These are phyloP conservation scores for Taphrina populina DNA, from an alignment of 1,139 yeast genomes.

Conservation along the genomic window DNA sequence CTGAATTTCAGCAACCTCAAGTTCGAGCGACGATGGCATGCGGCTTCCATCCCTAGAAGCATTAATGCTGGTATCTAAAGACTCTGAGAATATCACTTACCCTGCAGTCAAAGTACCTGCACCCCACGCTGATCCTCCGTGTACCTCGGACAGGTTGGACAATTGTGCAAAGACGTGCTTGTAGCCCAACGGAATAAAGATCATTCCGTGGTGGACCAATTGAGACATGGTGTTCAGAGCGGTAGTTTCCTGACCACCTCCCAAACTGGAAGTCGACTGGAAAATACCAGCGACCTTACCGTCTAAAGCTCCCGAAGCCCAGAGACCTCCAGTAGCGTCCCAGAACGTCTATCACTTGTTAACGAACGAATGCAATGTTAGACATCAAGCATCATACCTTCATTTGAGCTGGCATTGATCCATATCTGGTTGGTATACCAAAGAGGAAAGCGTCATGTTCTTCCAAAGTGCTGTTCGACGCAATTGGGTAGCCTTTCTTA, in stretches of 20 bases:
- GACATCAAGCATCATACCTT: too few species aligned
- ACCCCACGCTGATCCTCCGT: constrained; percentile 77
- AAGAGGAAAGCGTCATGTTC: constrained; percentile 61
- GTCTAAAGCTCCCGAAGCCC: constrained; percentile 58
- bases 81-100: background rate
- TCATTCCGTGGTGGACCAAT: constrained; percentile 62
- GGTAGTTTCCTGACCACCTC: constrained; percentile 67
- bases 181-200: constrained; percentile 57
- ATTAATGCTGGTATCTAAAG: constrained; percentile 52
- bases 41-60: constrained; percentile 71
- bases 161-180: constrained; percentile 53
- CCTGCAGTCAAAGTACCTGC: constrained; percentile 57
- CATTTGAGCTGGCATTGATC: constrained; percentile 64
- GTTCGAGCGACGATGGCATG: constrained; percentile 59
- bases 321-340: constrained; percentile 67
- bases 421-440: constrained; percentile 66
- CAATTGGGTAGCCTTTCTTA: constrained; percentile 56
- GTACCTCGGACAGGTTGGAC: constrained; percentile 58
- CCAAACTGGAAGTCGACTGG: constrained; percentile 58
- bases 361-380: too few species aligned
- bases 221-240: constrained; percentile 54
- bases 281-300: constrained; percentile 63
- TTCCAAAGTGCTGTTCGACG: constrained; percentile 52
- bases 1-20: constrained; percentile 60
- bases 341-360: constrained; percentile 51